phyloP scores from a whole-genome alignment of 129 eudicot genomes.

The Sambucus nigra region DNA sequence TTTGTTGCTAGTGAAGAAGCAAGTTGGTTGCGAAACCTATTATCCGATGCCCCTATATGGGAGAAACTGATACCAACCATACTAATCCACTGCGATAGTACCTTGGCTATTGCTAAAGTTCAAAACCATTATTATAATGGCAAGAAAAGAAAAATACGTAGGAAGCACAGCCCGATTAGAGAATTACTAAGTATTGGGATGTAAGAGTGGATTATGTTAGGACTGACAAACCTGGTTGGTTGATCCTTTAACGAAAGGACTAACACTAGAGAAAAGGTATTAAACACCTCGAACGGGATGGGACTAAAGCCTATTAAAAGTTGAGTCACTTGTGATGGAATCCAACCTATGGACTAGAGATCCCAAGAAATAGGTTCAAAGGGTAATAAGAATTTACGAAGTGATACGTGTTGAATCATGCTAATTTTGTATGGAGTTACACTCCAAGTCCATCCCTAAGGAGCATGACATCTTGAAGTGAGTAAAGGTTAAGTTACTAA shows the following conservation, averaged over 20 bases:
- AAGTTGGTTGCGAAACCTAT: neutral
- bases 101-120: neutral
- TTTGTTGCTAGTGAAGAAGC: neutral
- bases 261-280: neutral
- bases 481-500: neutral
- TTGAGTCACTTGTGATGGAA: neutral
- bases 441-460: neutral
- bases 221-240: neutral
- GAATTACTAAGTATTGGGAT: neutral
- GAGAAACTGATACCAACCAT: neutral
- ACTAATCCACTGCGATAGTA: slow-evolving; percentile 2
- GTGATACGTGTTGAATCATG: neutral
- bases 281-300: neutral
- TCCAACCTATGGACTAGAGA: neutral
- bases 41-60: neutral
- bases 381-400: neutral
- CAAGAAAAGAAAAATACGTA: neutral
- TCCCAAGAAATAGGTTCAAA: too few species aligned
- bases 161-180: neutral
- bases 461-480: neutral
- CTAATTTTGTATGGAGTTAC: too few species aligned
- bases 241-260: slow-evolving; percentile 2
- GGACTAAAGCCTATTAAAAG: neutral
- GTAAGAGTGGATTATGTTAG: neutral
- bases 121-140: neutral